phyloP scores from a whole-genome alignment of 371 early-diverging fungal genomes.

The Smittium culicis region DNA sequence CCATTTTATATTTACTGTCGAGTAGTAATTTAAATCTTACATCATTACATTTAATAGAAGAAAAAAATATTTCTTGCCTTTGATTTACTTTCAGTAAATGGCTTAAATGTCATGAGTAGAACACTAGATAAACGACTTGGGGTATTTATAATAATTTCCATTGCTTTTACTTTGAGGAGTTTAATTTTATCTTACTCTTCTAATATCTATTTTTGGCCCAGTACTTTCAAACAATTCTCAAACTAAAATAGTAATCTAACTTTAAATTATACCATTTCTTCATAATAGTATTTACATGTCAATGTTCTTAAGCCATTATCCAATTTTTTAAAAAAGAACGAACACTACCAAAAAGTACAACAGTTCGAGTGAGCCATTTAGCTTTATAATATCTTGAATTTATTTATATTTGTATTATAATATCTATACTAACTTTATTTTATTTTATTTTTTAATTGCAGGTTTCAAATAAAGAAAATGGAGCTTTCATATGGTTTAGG shows the following conservation, averaged over 20 bases:
- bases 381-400: neutral
- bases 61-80: conserved; percentile 36
- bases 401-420: neutral
- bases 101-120: conserved; percentile 36
- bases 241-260: neutral
- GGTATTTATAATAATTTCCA: conserved; percentile 30
- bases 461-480: conserved; percentile 49
- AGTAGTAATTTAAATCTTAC: neutral
- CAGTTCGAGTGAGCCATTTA: conserved; percentile 46
- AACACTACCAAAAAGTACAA: conserved; percentile 27
- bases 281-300: conserved; percentile 46
- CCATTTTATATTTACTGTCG: neutral
- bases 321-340: conserved; percentile 33
- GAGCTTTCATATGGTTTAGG: conserved; percentile 52
- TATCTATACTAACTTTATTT: neutral
- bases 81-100: conserved; percentile 53
- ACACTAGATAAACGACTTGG: conserved; percentile 56
- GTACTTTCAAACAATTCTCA: too few species aligned
- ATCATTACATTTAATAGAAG: neutral
- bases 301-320: conserved; percentile 57
- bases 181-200: conserved; percentile 9
- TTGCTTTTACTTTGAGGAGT: neutral
- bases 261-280: conserved; percentile 6
- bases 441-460: neutral
- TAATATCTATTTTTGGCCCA: too few species aligned